Percentiles rank a stretch among this genome's conserved stretches.
These are phyloP conservation scores for Trifolium pratense DNA, from an alignment of 306 rosid species.

Conservation along the genomic window DNA sequence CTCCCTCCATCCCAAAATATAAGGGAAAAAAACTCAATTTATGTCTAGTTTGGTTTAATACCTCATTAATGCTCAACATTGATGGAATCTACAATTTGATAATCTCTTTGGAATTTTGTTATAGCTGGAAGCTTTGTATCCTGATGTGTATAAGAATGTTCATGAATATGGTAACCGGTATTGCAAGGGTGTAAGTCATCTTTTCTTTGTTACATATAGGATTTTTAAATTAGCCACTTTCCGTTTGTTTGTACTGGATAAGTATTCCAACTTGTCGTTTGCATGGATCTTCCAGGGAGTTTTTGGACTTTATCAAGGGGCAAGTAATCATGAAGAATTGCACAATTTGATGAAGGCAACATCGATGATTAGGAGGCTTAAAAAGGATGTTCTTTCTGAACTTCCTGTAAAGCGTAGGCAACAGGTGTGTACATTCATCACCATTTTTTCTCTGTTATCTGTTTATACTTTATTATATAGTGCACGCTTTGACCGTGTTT, in stretches of 20 bases:
- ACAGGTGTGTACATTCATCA: conserved; percentile 58
- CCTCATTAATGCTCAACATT: conserved; percentile 27
- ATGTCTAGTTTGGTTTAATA: conserved; percentile 22
- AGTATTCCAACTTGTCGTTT: conserved; percentile 19
- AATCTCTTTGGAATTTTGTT: conserved; percentile 44
- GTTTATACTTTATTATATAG: not conserved
- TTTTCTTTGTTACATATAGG: conserved; percentile 26
- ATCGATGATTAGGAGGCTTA: conserved; percentile 92
- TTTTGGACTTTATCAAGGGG: conserved; percentile 95
- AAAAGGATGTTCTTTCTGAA: conserved; percentile 88
- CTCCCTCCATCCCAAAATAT: too few species aligned
- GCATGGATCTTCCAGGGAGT: conserved; percentile 59
- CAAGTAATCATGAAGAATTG: conserved; percentile 96
- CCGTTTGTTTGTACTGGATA: conserved; percentile 33
- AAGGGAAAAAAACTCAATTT: too few species aligned
- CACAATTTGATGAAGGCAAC: conserved; percentile 95
- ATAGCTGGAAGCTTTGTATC: conserved; percentile 96
- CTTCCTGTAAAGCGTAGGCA: conserved; percentile 97
- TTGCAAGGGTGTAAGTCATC: conserved; percentile 95
- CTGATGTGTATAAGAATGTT: conserved; percentile 81
- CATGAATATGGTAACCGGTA: conserved; percentile 93
- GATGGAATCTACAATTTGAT: conserved; percentile 32
- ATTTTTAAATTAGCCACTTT: conserved; percentile 35
- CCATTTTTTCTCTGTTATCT: conserved; percentile 34
- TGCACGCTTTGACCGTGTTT: conserved; percentile 21